Percentiles rank a stretch among this genome's conserved stretches.
Conservation (phyloP, 2,329 filamentous ascomycete species). For the Thielaviopsis musarum region DNA sequence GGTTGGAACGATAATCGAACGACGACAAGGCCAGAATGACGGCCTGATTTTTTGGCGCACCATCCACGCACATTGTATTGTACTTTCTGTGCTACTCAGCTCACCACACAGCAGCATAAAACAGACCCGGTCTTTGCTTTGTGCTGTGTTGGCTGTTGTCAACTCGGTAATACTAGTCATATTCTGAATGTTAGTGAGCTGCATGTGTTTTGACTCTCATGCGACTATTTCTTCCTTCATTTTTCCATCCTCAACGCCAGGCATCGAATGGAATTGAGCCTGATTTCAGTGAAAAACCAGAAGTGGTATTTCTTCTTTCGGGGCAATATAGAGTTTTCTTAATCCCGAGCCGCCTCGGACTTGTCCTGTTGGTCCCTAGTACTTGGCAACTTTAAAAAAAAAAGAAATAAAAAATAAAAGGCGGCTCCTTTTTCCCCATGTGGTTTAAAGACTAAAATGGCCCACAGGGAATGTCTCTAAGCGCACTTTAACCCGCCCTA, state of each 20-base stretch:
- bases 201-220: not conserved
- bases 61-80: not conserved
- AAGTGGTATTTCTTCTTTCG: not conserved
- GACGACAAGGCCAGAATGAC: constrained; percentile 5
- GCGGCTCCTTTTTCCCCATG: not conserved
- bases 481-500: not conserved
- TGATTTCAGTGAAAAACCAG: no score
- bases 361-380: not conserved
- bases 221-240: no score
- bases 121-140: not conserved
- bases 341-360: not conserved
- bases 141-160: not conserved
- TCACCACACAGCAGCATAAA: no score
- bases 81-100: not conserved
- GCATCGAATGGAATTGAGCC: no score
- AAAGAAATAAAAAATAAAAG: not conserved
- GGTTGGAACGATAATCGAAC: constrained; percentile 3
- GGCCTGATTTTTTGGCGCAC: not conserved
- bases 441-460: not conserved
- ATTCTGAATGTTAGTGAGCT: not conserved
- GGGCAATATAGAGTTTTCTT: not conserved
- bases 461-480: not conserved
- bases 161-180: not conserved
- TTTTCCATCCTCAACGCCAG: no score
- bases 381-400: not conserved